Conservation (phyloP, 2,329 filamentous ascomycete species). For the Aspergillus jensenii region DNA sequence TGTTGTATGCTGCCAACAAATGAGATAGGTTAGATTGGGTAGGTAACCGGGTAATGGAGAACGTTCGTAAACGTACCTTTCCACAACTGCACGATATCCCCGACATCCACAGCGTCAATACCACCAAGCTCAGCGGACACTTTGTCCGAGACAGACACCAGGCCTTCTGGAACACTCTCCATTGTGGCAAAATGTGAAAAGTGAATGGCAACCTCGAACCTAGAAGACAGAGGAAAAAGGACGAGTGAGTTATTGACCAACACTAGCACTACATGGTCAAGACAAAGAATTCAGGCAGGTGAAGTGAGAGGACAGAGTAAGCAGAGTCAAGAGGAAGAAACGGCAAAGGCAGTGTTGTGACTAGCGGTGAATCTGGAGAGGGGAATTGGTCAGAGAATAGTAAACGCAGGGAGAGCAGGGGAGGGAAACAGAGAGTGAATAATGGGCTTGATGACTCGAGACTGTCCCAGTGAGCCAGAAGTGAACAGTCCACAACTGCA, state of each 20-base stretch:
- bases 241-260: not conserved
- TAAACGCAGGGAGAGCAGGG: conserved; percentile 16
- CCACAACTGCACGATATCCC: conserved; percentile 49
- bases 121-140: conserved; percentile 38
- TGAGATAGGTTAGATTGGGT: conserved; percentile 6
- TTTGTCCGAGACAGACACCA: conserved; percentile 42
- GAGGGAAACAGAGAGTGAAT: not conserved
- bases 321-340: not conserved
- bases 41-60: no score
- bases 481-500: conserved; percentile 6
- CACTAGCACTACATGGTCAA: conserved; percentile 16
- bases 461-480: not conserved
- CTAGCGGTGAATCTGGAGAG: conserved; percentile 18
- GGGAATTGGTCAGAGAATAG: conserved; percentile 7
- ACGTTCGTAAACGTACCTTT: conserved; percentile 40
- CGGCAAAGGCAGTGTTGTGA: conserved; percentile 8
- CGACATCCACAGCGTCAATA: conserved; percentile 41
- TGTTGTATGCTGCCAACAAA: conserved; percentile 42
- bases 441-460: not conserved
- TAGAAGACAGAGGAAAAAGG: not conserved
- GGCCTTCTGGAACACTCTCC: conserved; percentile 42
- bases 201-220: no score
- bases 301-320: not conserved
- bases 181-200: conserved; percentile 23
- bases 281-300: not conserved